Percentiles rank a stretch among this genome's conserved stretches.
phyloP scores from a whole-genome alignment of 2,329 filamentous ascomycete species.

The Hymenoscyphus scutula region DNA sequence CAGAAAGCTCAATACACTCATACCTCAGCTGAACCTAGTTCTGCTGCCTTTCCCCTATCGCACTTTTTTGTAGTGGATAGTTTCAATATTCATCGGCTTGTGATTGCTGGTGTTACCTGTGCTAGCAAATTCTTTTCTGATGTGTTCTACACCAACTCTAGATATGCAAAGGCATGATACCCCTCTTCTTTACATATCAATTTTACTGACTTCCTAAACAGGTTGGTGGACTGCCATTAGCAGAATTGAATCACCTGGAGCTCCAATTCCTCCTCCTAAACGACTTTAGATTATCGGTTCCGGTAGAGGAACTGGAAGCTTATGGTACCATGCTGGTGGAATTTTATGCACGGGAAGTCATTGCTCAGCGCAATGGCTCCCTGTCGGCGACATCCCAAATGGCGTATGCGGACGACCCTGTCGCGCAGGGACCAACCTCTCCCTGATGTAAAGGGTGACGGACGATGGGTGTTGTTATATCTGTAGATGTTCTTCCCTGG shows the following conservation, averaged over 20 bases:
- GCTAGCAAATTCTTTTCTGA: constrained; percentile 99
- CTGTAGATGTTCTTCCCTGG: neutral
- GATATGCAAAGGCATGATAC: constrained; percentile 86
- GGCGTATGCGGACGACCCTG: constrained; percentile 27
- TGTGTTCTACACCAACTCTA: constrained; percentile 97
- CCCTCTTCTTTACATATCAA: constrained; percentile 9
- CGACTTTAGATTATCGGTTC: constrained; percentile 89
- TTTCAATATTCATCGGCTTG: constrained; percentile 95
- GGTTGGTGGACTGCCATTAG: constrained; percentile 90
- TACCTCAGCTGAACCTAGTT: constrained; percentile 26
- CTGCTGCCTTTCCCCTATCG: constrained; percentile 43
- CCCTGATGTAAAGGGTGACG: neutral
- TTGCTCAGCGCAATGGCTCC: constrained; percentile 51
- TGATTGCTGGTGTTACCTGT: constrained; percentile 96
- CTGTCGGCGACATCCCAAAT: constrained; percentile 23
- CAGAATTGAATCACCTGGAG: constrained; percentile 93
- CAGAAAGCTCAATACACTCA: constrained; percentile 33
- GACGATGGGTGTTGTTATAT: neutral
- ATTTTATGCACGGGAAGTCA: constrained; percentile 90
- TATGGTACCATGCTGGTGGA: constrained; percentile 99
- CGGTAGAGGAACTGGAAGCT: constrained; percentile 91
- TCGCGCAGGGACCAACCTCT: constrained; percentile 5
- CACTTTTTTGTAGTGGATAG: constrained; percentile 95
- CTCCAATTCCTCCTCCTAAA: constrained; percentile 94
- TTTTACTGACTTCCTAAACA: constrained; percentile 41